phyloP scores from a whole-genome alignment of 495 filamentous ascomycete species.

The Penicillium riverlandense region DNA sequence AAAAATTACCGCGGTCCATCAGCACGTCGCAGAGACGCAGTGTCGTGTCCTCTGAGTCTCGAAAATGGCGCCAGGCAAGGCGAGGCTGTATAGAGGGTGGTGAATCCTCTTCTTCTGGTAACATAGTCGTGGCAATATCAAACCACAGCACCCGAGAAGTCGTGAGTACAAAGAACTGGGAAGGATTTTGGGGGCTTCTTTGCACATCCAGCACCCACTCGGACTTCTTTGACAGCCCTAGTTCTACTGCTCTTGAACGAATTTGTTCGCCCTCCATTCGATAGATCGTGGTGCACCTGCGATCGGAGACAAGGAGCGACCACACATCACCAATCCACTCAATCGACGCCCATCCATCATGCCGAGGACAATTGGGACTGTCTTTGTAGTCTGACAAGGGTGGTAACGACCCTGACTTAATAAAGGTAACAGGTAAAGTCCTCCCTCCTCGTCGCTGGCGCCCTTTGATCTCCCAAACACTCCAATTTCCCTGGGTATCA shows the following conservation, averaged over 20 bases:
- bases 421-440: conserved; percentile 15
- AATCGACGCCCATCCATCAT: conserved; percentile 47
- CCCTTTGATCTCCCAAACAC: conserved; percentile 60
- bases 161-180: conserved; percentile 52
- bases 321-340: conserved; percentile 41
- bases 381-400: conserved; percentile 14
- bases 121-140: conserved; percentile 11
- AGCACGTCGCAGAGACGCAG: conserved; percentile 26
- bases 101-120: conserved; percentile 3
- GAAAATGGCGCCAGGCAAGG: conserved; percentile 38
- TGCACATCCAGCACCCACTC: conserved; percentile 52
- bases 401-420: conserved; percentile 24
- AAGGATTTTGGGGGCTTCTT: conserved; percentile 33
- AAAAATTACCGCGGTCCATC: conserved; percentile 19
- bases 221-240: conserved; percentile 26
- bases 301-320: conserved; percentile 39
- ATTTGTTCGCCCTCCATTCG: conserved; percentile 14
- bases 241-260: conserved; percentile 21
- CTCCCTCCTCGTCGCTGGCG: conserved; percentile 22
- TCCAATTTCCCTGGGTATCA: conserved; percentile 69
- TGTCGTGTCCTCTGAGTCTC: conserved; percentile 39
- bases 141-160: conserved; percentile 38
- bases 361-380: conserved; percentile 10
- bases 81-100: conserved; percentile 14
- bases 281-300: conserved; percentile 35